phyloP scores from a whole-genome alignment of 2,329 filamentous ascomycete genomes.

The Cladosporium sp. region DNA sequence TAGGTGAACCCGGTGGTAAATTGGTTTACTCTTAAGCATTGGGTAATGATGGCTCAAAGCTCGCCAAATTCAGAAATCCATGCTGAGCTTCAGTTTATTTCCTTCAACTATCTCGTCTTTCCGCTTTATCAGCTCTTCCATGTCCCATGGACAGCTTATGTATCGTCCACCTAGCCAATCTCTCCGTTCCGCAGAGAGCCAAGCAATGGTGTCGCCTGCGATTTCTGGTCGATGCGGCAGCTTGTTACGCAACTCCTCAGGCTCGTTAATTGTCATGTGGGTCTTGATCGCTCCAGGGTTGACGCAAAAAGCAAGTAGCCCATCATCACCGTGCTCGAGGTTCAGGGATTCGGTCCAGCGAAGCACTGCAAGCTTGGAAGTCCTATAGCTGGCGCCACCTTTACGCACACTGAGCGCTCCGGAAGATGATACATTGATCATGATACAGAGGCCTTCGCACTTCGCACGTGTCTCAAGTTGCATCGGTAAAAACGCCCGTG shows the following conservation, averaged over 20 bases:
- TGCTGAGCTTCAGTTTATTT: slow-evolving; percentile 19
- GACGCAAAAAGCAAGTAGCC: slow-evolving; percentile 9
- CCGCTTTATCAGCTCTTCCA: slow-evolving; percentile 41
- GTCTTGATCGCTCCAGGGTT: slow-evolving; percentile 12
- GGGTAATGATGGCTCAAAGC: too few species aligned
- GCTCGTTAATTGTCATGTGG: slow-evolving; percentile 3
- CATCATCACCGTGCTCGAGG: slow-evolving; percentile 6
- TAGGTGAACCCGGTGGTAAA: too few species aligned
- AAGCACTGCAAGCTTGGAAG: slow-evolving; percentile 11
- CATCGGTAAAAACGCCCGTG: slow-evolving; percentile 8
- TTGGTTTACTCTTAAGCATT: too few species aligned
- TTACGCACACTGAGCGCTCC: background rate
- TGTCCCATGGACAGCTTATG: slow-evolving; percentile 45
- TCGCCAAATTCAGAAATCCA: slow-evolving; percentile 5
- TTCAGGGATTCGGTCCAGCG: slow-evolving; percentile 8
- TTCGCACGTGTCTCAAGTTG: background rate
- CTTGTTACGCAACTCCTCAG: background rate
- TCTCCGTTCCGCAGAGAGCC: slow-evolving; percentile 38
- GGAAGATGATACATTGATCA: slow-evolving; percentile 9
- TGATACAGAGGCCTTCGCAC: background rate
- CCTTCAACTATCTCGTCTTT: slow-evolving; percentile 39
- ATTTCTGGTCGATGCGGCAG: slow-evolving; percentile 39
- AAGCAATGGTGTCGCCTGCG: slow-evolving; percentile 42
- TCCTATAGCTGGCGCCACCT: background rate
- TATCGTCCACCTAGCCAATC: slow-evolving; percentile 47